Conservation (phyloP, 2,329 filamentous ascomycete species). For the Claviceps purpurea region DNA sequence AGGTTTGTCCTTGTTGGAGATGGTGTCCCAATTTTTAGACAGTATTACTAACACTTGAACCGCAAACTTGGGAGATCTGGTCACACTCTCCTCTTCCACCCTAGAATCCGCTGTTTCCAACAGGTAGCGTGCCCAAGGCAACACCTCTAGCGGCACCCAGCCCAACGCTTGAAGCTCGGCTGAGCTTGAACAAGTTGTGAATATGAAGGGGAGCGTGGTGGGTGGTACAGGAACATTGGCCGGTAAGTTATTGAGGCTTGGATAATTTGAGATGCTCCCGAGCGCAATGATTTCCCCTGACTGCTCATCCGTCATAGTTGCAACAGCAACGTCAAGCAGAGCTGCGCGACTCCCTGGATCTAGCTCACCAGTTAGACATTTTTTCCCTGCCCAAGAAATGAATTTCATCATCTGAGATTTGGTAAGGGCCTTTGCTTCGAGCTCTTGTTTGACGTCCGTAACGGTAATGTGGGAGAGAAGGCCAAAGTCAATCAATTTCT, state of each 20-base stretch:
- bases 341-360: conserved; percentile 53
- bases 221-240: conserved; percentile 68
- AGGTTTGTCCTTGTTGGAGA: conserved; percentile 52
- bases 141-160: conserved; percentile 74
- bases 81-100: conserved; percentile 53
- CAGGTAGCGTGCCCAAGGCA: conserved; percentile 75
- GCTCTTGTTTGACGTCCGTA: conserved; percentile 68
- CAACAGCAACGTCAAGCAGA: conserved; percentile 70
- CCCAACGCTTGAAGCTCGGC: conserved; percentile 66
- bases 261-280: conserved; percentile 58
- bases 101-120: conserved; percentile 51
- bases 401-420: conserved; percentile 71
- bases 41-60: conserved; percentile 63
- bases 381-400: conserved; percentile 68
- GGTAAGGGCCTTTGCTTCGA: conserved; percentile 69
- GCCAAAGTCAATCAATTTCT: conserved; percentile 69
- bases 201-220: conserved; percentile 71
- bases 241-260: conserved; percentile 67
- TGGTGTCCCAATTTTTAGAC: conserved; percentile 82
- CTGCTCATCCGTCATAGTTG: conserved; percentile 47
- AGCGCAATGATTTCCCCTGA: conserved; percentile 65
- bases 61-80: conserved; percentile 59
- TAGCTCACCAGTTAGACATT: conserved; percentile 58
- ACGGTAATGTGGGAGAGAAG: conserved; percentile 80
- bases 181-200: conserved; percentile 56